Conservation (phyloP, 1,139 yeast genomes). For the Pichia sp. region DNA sequence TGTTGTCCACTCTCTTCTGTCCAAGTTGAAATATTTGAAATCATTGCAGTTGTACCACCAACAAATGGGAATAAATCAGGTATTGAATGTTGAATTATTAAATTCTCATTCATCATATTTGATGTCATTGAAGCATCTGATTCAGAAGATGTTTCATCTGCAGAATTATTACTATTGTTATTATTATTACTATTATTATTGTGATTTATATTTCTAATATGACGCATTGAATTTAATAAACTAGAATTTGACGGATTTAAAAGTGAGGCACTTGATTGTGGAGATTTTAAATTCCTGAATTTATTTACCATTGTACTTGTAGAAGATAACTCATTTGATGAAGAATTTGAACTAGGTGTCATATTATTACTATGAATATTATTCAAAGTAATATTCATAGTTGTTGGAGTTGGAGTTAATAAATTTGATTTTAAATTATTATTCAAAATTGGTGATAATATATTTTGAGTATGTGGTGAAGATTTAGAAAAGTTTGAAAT, state of each 20-base stretch:
- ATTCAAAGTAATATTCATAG: background rate
- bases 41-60: constrained; percentile 53
- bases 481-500: constrained; percentile 7
- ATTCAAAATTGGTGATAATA: constrained; percentile 4
- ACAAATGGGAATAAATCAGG: constrained; percentile 38
- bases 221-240: background rate
- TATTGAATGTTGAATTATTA: constrained; percentile 17
- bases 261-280: constrained; percentile 1
- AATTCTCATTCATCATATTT: constrained; percentile 4
- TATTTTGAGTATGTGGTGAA: constrained; percentile 3
- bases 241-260: background rate
- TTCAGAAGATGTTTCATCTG: no score
- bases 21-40: constrained; percentile 56
- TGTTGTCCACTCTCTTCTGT: constrained; percentile 41
- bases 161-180: no score
- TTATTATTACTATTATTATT: no score
- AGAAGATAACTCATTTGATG: background rate
- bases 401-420: background rate
- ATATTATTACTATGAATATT: background rate
- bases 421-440: background rate
- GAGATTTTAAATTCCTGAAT: background rate
- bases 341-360: background rate
- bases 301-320: constrained; percentile 1
- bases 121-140: background rate
- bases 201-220: no score